These are phyloP conservation scores for Musa troglodytarum DNA, from an alignment of 176 grass and related monocot species.

Conservation along the genomic window DNA sequence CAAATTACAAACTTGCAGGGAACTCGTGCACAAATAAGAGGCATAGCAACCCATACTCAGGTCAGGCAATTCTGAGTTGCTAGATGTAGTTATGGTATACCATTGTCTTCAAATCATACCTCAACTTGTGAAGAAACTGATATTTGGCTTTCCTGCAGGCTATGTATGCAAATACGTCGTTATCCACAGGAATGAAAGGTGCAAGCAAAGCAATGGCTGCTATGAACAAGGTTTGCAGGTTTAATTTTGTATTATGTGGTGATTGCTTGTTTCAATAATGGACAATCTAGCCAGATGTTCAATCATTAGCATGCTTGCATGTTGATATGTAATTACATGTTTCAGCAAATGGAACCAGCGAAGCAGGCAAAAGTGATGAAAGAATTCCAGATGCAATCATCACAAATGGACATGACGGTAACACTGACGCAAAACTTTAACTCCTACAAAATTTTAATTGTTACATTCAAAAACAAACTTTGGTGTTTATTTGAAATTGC, in stretches of 20 bases:
- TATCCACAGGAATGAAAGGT: constrained; percentile 99
- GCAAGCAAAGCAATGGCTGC: constrained; percentile 98
- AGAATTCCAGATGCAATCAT: constrained; percentile 96
- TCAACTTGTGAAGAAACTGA: constrained; percentile 15
- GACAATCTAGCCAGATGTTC: neutral
- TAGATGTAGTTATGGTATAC: neutral
- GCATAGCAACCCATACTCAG: constrained; percentile 96
- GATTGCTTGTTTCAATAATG: constrained; percentile 4
- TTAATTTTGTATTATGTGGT: neutral
- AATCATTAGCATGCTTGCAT: neutral
- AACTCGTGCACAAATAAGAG: constrained; percentile 90
- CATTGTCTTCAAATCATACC: neutral
- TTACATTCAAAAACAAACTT: no score
- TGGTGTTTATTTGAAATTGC: no score
- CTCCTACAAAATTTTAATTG: no score
- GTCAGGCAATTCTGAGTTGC: constrained; percentile 19
- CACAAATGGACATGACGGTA: constrained; percentile 99
- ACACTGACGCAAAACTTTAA: neutral
- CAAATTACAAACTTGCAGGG: constrained; percentile 98
- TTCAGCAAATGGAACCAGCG: constrained; percentile 93
- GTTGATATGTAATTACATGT: constrained; percentile 13
- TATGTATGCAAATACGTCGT: constrained; percentile 90
- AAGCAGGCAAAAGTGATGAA: constrained; percentile 91
- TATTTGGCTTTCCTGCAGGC: constrained; percentile 34
- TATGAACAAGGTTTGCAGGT: constrained; percentile 85